Evolutionary conservation across 2,329 filamentous ascomycete genomes (phyloP).

Genomic region (Neofusicoccum cordaticola): DNA sequence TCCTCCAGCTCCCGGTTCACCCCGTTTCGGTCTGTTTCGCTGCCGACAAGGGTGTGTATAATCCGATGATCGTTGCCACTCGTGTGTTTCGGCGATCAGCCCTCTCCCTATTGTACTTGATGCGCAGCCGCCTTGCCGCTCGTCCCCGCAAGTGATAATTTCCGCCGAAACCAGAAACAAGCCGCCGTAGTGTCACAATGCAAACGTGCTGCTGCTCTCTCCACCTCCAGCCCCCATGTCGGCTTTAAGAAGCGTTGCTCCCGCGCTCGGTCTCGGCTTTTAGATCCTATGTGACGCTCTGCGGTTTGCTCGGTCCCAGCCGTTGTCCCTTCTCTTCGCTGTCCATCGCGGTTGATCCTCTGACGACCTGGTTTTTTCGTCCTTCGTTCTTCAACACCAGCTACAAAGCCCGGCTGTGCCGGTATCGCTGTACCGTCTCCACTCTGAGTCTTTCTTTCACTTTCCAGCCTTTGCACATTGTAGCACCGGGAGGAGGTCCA

Average conservation of each 20-base stretch:
- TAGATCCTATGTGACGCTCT: not conserved
- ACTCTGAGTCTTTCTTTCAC: no score
- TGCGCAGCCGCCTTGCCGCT: not conserved
- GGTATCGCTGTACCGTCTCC: not conserved
- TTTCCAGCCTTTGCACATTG: not conserved
- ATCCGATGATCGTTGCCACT: not conserved
- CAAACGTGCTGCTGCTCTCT: not conserved
- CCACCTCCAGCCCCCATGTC: not conserved
- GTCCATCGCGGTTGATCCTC: not conserved
- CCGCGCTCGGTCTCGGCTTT: not conserved
- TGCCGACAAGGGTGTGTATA: not conserved
- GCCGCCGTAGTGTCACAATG: not conserved
- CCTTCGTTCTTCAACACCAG: not conserved
- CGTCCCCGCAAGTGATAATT: not conserved
- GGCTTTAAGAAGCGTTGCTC: not conserved
- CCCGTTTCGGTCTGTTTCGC: not conserved
- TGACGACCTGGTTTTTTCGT: not conserved
- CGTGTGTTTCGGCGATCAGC: not conserved
- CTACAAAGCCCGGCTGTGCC: not conserved
- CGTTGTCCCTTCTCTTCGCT: not conserved
- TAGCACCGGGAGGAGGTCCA: not conserved
- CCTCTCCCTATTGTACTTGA: not conserved
- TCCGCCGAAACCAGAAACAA: not conserved
- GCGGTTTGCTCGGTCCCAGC: not conserved
- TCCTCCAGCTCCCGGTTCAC: not conserved